A percentile compares a stretch with the other conserved stretches of the same genome.
Conservation (phyloP, 2,329 filamentous ascomycete genomes). For the Hirsutella rhossiliensis region DNA sequence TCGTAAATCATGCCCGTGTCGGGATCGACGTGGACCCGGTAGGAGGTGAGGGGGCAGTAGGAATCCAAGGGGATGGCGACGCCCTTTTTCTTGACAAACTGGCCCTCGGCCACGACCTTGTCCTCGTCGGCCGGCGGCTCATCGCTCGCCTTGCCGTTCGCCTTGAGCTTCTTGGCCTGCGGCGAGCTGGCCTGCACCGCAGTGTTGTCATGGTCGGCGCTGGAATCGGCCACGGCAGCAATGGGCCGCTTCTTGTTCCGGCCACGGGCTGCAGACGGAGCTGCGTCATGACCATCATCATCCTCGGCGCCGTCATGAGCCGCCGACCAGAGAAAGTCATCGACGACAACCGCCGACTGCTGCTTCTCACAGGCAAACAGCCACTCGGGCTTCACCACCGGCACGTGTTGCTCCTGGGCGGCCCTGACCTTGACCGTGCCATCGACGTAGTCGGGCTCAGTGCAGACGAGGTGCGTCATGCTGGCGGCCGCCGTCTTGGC, state of each 20-base stretch:
- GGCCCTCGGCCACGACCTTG: slow-evolving; percentile 25
- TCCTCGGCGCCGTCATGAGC: neutral
- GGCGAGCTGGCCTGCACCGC: slow-evolving; percentile 10
- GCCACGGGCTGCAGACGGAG: slow-evolving; percentile 1
- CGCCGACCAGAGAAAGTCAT: slow-evolving; percentile 13
- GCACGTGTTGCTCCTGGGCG: slow-evolving; percentile 32
- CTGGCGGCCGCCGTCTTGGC: slow-evolving; percentile 27
- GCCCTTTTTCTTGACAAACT: slow-evolving; percentile 33
- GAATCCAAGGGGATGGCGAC: slow-evolving; percentile 39
- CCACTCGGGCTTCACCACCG: slow-evolving; percentile 50
- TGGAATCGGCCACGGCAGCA: slow-evolving; percentile 8
- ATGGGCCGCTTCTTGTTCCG: slow-evolving; percentile 13
- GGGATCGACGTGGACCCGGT: slow-evolving; percentile 53
- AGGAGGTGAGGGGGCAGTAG: slow-evolving; percentile 21
- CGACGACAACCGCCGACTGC: slow-evolving; percentile 11
- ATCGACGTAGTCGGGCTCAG: slow-evolving; percentile 36
- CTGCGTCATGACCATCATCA: no score
- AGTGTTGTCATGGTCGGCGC: slow-evolving; percentile 10
- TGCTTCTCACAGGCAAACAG: slow-evolving; percentile 38
- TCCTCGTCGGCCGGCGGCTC: slow-evolving; percentile 24
- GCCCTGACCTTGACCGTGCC: slow-evolving; percentile 38
- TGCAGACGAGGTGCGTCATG: slow-evolving; percentile 47
- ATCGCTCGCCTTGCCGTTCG: slow-evolving; percentile 5
- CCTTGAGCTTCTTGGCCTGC: slow-evolving; percentile 17
- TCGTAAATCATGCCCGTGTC: slow-evolving; percentile 57